Evolutionary conservation across 2,329 filamentous ascomycete species (phyloP).

Genomic region (Fusarium graminum): DNA sequence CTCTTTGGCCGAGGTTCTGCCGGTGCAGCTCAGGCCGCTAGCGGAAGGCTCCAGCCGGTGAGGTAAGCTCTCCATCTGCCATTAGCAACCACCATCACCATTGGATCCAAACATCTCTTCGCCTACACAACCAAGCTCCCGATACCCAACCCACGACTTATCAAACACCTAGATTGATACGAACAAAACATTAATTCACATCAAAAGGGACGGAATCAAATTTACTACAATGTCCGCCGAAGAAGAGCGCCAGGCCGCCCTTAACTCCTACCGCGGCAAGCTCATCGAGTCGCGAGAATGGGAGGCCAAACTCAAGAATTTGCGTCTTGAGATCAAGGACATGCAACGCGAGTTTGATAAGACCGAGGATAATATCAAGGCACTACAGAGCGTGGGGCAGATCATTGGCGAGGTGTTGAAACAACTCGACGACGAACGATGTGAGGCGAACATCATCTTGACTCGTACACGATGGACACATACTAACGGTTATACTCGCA

Average conservation of each 20-base stretch:
- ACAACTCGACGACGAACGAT: slow-evolving; percentile 98
- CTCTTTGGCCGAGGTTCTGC: slow-evolving; percentile 52
- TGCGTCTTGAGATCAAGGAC: slow-evolving; percentile 96
- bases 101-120: slow-evolving; percentile 25
- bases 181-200: neutral
- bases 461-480: slow-evolving; percentile 17
- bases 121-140: slow-evolving; percentile 35
- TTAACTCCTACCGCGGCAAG: slow-evolving; percentile 82
- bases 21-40: slow-evolving; percentile 45
- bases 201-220: slow-evolving; percentile 4
- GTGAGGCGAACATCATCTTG: slow-evolving; percentile 65
- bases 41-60: slow-evolving; percentile 57
- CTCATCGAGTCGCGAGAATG: slow-evolving; percentile 96
- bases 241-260: slow-evolving; percentile 75
- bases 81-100: slow-evolving; percentile 41
- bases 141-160: slow-evolving; percentile 23
- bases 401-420: slow-evolving; percentile 99
- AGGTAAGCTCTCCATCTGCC: slow-evolving; percentile 57
- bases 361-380: slow-evolving; percentile 99
- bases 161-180: slow-evolving; percentile 3
- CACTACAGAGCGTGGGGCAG: slow-evolving; percentile 97
- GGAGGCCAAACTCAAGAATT: slow-evolving; percentile 95
- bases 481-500: slow-evolving; percentile 56
- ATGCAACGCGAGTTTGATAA: slow-evolving; percentile 95
- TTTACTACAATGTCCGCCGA: slow-evolving; percentile 63